Percentiles rank a stretch among this genome's conserved stretches.
Evolutionary conservation across 1,284 basidiomycete genomes (phyloP).

Genomic region (Malassezia globosa): DNA sequence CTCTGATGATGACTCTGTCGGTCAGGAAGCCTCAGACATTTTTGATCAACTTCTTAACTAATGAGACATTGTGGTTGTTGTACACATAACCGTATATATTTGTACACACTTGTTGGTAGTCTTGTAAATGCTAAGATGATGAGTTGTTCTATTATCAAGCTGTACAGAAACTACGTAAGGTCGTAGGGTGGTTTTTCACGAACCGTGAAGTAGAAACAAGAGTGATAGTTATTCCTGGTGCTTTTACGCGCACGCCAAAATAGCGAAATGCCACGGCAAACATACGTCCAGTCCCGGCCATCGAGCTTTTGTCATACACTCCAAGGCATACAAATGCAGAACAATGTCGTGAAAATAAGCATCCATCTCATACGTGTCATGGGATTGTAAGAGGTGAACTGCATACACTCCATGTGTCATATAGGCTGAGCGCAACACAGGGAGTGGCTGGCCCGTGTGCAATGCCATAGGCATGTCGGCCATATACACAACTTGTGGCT

Average conservation of each 20-base stretch:
- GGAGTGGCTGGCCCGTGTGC: not conserved
- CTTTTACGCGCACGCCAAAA: slow-evolving; percentile 3
- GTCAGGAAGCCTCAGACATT: not conserved
- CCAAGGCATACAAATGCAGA: slow-evolving; percentile 4
- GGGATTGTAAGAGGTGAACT: slow-evolving; percentile 3
- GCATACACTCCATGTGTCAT: slow-evolving; percentile 1
- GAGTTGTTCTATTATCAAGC: no score
- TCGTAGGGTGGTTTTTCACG: no score
- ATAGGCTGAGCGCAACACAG: slow-evolving; percentile 1
- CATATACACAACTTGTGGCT: not conserved
- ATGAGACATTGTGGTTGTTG: no score
- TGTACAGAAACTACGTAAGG: no score
- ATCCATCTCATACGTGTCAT: not conserved
- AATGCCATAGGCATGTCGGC: not conserved
- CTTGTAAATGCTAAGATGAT: no score
- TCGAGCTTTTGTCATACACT: slow-evolving; percentile 1
- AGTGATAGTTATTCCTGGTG: no score
- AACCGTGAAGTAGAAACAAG: not conserved
- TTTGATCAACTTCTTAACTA: not conserved
- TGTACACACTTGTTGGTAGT: no score
- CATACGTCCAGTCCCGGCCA: not conserved
- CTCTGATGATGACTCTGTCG: not conserved
- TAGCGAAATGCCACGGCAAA: slow-evolving; percentile 12
- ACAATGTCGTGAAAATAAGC: slow-evolving; percentile 3
- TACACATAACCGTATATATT: not conserved